These are phyloP conservation scores for Glaciozyma antarctica DNA, from an alignment of 768 basidiomycete species.

Conservation along the genomic window DNA sequence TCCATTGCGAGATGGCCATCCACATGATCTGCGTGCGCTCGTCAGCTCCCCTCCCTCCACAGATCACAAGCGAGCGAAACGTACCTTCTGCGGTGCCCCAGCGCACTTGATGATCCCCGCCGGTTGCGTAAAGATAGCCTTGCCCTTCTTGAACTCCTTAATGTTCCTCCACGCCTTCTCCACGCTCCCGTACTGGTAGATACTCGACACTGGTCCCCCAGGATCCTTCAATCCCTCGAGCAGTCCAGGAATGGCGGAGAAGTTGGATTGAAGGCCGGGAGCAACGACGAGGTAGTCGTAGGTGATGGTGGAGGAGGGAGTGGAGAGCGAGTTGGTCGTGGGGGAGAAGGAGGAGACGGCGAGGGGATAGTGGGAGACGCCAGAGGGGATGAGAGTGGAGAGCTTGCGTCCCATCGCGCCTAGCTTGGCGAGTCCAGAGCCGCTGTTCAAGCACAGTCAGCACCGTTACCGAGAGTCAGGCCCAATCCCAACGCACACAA, in stretches of 20 bases:
- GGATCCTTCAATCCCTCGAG: constrained; percentile 66
- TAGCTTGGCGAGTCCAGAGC: constrained; percentile 71
- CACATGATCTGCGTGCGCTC: constrained; percentile 69
- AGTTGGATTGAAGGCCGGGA: constrained; percentile 79
- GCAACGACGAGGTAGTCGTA: constrained; percentile 87
- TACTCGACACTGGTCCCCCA: constrained; percentile 72
- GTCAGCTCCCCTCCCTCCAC: too few relatives aligned
- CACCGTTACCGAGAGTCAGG: too few relatives aligned
- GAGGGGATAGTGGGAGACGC: not conserved
- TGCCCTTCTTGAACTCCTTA: constrained; percentile 61
- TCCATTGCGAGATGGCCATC: constrained; percentile 49
- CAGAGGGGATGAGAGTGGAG: not conserved
- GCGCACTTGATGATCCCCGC: constrained; percentile 88
- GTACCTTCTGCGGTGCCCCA: constrained; percentile 53
- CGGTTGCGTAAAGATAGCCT: constrained; percentile 91
- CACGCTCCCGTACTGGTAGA: constrained; percentile 80
- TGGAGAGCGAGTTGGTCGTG: not conserved
- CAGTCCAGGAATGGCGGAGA: constrained; percentile 63
- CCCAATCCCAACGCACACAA: constrained; percentile 19
- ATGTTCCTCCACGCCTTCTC: constrained; percentile 84
- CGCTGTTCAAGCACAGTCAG: constrained; percentile 44
- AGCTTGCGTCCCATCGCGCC: constrained; percentile 40
- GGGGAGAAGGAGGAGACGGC: not conserved
- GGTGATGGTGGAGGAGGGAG: constrained; percentile 40
- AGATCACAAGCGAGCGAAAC: too few relatives aligned